Percentiles rank a stretch among this genome's conserved stretches.
Evolutionary conservation across 2,329 filamentous ascomycete species (phyloP).

Genomic region (Pseudogymnoascus destructans): DNA sequence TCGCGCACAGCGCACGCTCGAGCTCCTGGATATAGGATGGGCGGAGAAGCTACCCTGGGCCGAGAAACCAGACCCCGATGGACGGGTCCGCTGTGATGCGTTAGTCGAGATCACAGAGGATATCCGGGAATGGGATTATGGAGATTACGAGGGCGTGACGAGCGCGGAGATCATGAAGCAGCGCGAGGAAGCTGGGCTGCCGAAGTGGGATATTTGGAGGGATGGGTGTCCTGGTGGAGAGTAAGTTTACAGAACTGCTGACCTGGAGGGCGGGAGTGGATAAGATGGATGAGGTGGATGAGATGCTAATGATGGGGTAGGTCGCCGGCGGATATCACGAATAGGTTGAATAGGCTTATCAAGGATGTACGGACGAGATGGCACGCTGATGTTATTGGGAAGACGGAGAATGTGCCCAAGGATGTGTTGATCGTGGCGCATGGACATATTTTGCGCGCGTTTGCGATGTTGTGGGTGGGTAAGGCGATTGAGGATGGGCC

Average conservation of each 20-base stretch:
- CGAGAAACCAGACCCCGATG: conserved; percentile 29
- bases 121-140: conserved; percentile 80
- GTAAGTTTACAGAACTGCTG: conserved; percentile 34
- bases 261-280: background rate
- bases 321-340: conserved; percentile 51
- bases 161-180: conserved; percentile 51
- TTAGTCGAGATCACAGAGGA: conserved; percentile 55
- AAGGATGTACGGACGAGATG: conserved; percentile 54
- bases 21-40: conserved; percentile 66
- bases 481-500: conserved; percentile 63
- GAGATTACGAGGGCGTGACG: conserved; percentile 72
- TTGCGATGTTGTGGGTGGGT: conserved; percentile 75
- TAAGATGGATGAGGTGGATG: background rate
- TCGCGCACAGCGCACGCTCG: conserved; percentile 79
- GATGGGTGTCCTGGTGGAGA: conserved; percentile 80
- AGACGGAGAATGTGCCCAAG: conserved; percentile 35
- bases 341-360: conserved; percentile 64
- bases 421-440: conserved; percentile 77
- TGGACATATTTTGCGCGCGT: conserved; percentile 76
- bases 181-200: conserved; percentile 42
- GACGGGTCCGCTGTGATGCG: conserved; percentile 38
- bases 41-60: conserved; percentile 60
- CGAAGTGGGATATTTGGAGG: conserved; percentile 72
- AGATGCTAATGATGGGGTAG: background rate
- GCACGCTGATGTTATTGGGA: conserved; percentile 49